Conservation (phyloP, 495 filamentous ascomycete genomes). For the Peziza echinospora region DNA sequence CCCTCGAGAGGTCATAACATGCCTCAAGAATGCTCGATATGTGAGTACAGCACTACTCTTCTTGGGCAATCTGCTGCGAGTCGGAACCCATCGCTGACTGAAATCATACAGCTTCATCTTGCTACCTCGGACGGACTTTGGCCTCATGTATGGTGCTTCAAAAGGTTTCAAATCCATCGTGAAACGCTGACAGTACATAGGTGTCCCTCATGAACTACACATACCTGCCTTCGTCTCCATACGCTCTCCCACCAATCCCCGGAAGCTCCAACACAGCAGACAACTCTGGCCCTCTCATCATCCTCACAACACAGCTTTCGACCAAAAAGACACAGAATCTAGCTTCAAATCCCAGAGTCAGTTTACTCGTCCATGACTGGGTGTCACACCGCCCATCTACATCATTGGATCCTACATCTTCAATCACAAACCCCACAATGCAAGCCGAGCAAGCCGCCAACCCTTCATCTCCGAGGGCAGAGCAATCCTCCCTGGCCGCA, state of each 20-base stretch:
- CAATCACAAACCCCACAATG: slow-evolving; percentile 19
- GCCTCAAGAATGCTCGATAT: slow-evolving; percentile 86
- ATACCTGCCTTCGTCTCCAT: slow-evolving; percentile 71
- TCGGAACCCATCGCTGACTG: slow-evolving; percentile 1
- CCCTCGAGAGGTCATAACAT: slow-evolving; percentile 66
- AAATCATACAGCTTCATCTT: slow-evolving; percentile 56
- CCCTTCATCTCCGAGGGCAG: slow-evolving; percentile 41
- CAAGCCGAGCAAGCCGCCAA: slow-evolving; percentile 18
- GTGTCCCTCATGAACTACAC: slow-evolving; percentile 99
- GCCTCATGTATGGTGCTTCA: slow-evolving; percentile 42
- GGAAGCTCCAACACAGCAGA: slow-evolving; percentile 2
- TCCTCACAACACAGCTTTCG: slow-evolving; percentile 82
- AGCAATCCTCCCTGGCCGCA: slow-evolving; percentile 48
- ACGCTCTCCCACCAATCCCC: slow-evolving; percentile 37
- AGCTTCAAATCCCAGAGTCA: slow-evolving; percentile 68
- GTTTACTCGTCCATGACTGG: slow-evolving; percentile 95
- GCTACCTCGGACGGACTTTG: slow-evolving; percentile 64
- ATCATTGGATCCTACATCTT: slow-evolving; percentile 34
- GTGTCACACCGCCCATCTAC: slow-evolving; percentile 83
- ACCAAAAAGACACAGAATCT: slow-evolving; percentile 82
- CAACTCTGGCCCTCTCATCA: slow-evolving; percentile 28
- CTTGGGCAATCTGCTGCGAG: not conserved
- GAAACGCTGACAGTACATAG: slow-evolving; percentile 52
- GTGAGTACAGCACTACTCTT: slow-evolving; percentile 24
- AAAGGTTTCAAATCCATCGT: slow-evolving; percentile 71